These are phyloP conservation scores for Diaporthe nobilis DNA, from an alignment of 2,329 filamentous ascomycete genomes.

Conservation along the genomic window DNA sequence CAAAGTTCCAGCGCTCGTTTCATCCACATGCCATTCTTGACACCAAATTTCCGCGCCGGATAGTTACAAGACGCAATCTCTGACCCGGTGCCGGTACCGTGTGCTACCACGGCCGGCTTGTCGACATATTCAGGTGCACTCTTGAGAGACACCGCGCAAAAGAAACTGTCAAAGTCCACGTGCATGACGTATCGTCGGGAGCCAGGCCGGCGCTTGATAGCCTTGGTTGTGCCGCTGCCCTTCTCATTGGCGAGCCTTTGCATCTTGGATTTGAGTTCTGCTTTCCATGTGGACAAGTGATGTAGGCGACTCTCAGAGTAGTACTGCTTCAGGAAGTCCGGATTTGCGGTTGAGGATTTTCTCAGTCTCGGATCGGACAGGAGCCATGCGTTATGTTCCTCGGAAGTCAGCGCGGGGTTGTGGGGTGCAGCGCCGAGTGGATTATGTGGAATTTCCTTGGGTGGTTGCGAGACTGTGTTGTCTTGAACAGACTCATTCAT, in stretches of 20 bases:
- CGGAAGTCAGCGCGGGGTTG: slow-evolving; percentile 75
- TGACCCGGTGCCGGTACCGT: slow-evolving; percentile 86
- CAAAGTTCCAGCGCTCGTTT: slow-evolving; percentile 87
- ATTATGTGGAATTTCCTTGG: slow-evolving; percentile 15
- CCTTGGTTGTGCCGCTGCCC: slow-evolving; percentile 56
- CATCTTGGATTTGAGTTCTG: slow-evolving; percentile 89
- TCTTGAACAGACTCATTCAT: neutral
- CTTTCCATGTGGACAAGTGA: slow-evolving; percentile 97
- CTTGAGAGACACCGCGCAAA: slow-evolving; percentile 90
- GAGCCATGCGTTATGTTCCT: slow-evolving; percentile 91
- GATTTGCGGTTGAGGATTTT: slow-evolving; percentile 92
- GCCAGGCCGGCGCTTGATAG: slow-evolving; percentile 69
- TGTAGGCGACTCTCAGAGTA: slow-evolving; percentile 96
- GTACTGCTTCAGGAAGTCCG: slow-evolving; percentile 93
- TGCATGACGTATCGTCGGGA: slow-evolving; percentile 88
- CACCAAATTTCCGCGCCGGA: slow-evolving; percentile 84
- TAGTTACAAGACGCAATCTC: slow-evolving; percentile 99
- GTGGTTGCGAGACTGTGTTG: neutral
- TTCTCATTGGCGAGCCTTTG: slow-evolving; percentile 85
- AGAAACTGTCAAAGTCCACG: slow-evolving; percentile 98
- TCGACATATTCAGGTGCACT: slow-evolving; percentile 80
- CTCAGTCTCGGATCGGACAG: slow-evolving; percentile 87
- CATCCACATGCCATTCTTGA: slow-evolving; percentile 99
- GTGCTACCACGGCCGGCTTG: slow-evolving; percentile 90
- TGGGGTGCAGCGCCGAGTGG: slow-evolving; percentile 21